These are phyloP conservation scores for Prunus armeniaca DNA, from an alignment of 306 rosid genomes.

Conservation along the genomic window DNA sequence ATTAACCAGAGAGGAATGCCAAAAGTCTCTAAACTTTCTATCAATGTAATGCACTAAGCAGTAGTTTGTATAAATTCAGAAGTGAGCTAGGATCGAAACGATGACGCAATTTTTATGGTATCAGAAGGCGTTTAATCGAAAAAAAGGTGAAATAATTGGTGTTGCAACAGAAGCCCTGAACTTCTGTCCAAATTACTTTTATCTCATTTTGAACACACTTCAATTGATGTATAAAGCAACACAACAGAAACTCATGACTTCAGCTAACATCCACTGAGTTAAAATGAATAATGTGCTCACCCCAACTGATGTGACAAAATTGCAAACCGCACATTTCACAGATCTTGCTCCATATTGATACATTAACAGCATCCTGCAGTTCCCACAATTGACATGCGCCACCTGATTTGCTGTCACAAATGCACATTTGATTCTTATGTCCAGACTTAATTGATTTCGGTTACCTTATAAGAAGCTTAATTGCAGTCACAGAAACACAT, in stretches of 20 bases:
- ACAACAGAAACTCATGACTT: not conserved
- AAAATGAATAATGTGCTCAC: constrained; percentile 41
- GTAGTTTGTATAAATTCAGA: not conserved
- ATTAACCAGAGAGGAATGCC: constrained; percentile 10
- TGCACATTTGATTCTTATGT: constrained; percentile 20
- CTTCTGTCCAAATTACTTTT: not conserved
- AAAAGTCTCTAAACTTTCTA: too few species aligned
- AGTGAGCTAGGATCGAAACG: too few species aligned
- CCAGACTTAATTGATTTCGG: not conserved
- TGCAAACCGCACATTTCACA: constrained; percentile 97
- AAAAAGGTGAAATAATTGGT: not conserved
- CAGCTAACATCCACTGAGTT: not conserved
- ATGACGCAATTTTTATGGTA: not conserved
- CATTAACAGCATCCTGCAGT: constrained; percentile 90
- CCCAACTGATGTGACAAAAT: constrained; percentile 96
- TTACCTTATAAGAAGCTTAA: too few species aligned
- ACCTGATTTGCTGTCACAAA: constrained; percentile 89
- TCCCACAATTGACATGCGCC: constrained; percentile 95
- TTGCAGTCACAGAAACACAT: too few species aligned
- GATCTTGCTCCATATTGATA: constrained; percentile 97
- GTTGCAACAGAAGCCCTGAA: not conserved
- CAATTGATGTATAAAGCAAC: not conserved
- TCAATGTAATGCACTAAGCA: not conserved
- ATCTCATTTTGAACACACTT: not conserved
- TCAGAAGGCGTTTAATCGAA: not conserved